Base-by-base conservation (phyloP, 2,329 filamentous ascomycete species). In the Nemania bipapillata region DNA sequence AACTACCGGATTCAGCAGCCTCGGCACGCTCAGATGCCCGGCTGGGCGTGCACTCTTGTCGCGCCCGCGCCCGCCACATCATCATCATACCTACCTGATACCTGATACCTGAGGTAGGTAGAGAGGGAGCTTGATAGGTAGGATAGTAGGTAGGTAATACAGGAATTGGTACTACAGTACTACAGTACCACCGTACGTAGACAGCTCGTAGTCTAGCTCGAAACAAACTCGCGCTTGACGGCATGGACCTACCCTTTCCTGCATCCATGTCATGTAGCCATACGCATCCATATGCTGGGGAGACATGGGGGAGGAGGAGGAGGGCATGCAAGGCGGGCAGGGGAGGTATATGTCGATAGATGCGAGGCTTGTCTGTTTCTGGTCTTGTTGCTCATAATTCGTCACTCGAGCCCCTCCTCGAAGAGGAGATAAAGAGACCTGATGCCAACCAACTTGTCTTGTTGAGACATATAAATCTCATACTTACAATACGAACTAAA, bases 381-480 rank as follows among this genome's bases (percentile, higher is more conserved):
- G 60, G 56, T 65, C 54, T 60, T 67, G 64, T 55, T 70, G 68
- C 62, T 70, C 62, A 50, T 65, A 4, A 59, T 64, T 65, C 65
- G 68, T 68, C 65, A 68, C 68, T 28, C 28, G 9, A 32, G 20
- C 57, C 52, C 57, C 56, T 52, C 65, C 47, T 59, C 53, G 26
- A 62, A 35, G 45, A 55, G 37, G 40, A 65, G 28, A 70, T 68
- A 68, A 68, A 63, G 53, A 30, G 61, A 55, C 47, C 61, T 45
- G 57, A 45, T 50, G 56, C 20, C 42, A 35, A 55, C 20, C 45
- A 30, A 20, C 7, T 3, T 6, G 9, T 35, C 15, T 20, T 52
- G n/a, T 20, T 32, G 28, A 47, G 28, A 32, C 28, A 40, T 26
- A 55, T 30, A 52, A 54, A 42, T 57, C 54, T 61, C 50, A 63